Base-by-base conservation (phyloP, 495 filamentous ascomycete genomes). In the Xylaria nigripes region DNA sequence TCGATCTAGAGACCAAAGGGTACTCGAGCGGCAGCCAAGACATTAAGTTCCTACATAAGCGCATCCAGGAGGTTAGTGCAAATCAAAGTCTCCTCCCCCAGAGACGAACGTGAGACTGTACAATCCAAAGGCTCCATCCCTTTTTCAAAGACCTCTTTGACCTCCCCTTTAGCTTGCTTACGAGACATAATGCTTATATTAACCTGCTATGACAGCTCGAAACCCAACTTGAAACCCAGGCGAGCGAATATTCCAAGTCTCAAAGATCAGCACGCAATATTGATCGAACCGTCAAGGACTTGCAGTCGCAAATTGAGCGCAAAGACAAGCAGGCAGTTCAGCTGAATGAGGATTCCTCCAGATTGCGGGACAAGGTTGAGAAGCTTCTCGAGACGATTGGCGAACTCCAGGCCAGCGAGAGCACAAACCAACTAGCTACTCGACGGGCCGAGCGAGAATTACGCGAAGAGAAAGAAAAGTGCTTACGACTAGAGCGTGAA, bases 1-100 rank as follows among this genome's bases (percentile, higher is more conserved):
- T 98, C 38, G 93, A 97, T 58, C 72, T 98, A 42, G 93, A 98
- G 70, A 98, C 93, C 22, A 97, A 96, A 77, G 89, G 90, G 48
- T 97, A 96, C 69, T 90, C 90, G 23, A 91, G 81, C 52, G 89
- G 87, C 42, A 94, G 90, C 63, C 89, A 96, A 55, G 93, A 98
- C 69, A 89, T 97, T 56, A 83, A 90, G 57, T 98, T 97, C 76
- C 72, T 97, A 65, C 86, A 95, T 72, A 90, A 90, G 59, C 81
- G 93, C 36, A 87, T 98, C 58, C 91, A 96, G 76, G 94, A 97
- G 79, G 92, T 96, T 79, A 77, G 79, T 64, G 45, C 27, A 45
- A 18, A 54, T 6, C 36, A 56, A 47, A 48, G 32, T 23, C 54
- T 55, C 46, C 21, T 45, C 13, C 55, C 45, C 22, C 50, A 60